These are phyloP conservation scores for Hypoxylon sp. DNA, from an alignment of 2,329 filamentous ascomycete species.

Conservation along the genomic window DNA sequence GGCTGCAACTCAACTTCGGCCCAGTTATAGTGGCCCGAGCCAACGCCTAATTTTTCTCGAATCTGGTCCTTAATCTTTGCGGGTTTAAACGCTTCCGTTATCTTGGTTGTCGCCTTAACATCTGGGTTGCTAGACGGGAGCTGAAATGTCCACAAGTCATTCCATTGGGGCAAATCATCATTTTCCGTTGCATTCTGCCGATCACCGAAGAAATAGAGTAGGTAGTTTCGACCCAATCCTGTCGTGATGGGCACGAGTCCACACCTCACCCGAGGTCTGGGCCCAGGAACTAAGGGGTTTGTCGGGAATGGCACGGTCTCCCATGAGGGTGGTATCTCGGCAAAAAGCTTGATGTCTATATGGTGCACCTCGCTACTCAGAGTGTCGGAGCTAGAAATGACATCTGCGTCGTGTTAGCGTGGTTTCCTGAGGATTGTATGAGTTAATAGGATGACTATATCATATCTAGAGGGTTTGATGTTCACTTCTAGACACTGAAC, in stretches of 20 bases:
- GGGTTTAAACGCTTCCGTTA: slow-evolving; percentile 55
- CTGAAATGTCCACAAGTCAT: slow-evolving; percentile 66
- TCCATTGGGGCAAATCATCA: slow-evolving; percentile 46
- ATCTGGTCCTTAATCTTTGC: slow-evolving; percentile 64
- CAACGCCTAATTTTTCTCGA: slow-evolving; percentile 55
- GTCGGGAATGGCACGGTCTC: slow-evolving; percentile 52
- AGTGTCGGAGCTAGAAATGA: slow-evolving; percentile 54
- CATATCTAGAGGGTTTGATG: no score
- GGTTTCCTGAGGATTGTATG: no score
- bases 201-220: slow-evolving; percentile 63
- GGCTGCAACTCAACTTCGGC: slow-evolving; percentile 61
- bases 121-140: slow-evolving; percentile 54
- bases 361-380: slow-evolving; percentile 53
- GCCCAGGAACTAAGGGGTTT: slow-evolving; percentile 55
- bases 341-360: slow-evolving; percentile 51
- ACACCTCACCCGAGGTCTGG: slow-evolving; percentile 56
- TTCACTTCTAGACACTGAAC: no score
- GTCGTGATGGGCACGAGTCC: slow-evolving; percentile 61
- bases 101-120: slow-evolving; percentile 36
- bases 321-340: slow-evolving; percentile 54
- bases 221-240: slow-evolving; percentile 64
- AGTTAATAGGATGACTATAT: no score
- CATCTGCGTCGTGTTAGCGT: no score
- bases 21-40: slow-evolving; percentile 63
- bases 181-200: slow-evolving; percentile 41